Base-by-base conservation (phyloP, 2,329 filamentous ascomycete genomes). In the Colletotrichum liriopes region DNA sequence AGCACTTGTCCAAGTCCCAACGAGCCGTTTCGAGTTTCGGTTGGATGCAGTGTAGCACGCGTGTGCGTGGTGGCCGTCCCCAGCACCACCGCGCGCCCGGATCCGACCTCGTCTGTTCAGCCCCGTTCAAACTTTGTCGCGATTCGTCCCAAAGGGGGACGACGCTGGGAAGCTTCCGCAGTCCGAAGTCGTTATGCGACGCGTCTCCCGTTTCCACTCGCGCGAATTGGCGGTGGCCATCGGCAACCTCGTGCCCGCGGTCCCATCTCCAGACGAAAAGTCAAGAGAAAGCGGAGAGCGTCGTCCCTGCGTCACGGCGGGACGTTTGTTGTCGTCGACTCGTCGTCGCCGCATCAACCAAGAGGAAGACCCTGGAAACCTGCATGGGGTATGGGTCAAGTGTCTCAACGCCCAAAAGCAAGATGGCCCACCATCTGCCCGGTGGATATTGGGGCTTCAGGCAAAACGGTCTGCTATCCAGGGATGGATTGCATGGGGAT, bases 321-420 rank as follows among this genome's bases (percentile, higher is more conserved):
- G 35, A 56, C 52, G 51, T 69, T 64, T 69, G 69, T 68, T 29
- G 11, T 59, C 58, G 65, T 32, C 29, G 29, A 5, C 29, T 54
- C 58, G 65, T 32, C 29, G 29, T 32, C 29, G 29, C 69, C 65
- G 65, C 65, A 72, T 69, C 69, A 72, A 72, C 69, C 29, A 32
- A 32, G 29, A 55, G 47, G 39, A 64, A 47, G 65, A 69, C 69
- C 65, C 69, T 49, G 65, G 65, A 60, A 12, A 56, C 7, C 8
- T 26, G 65, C 69, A 72, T 68, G 58, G 65, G 68, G 35, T 23
- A 35, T 18, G 51, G 65, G 51, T 69, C 54, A 62, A 64, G 43
- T 72, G 59, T 69, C 69, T 72, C 69, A 64, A 64, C 47, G 23
- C 52, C 59, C 59, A 54, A 69, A 72, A 62, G 58, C 58, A 69